Evolutionary conservation across 139 green algal genomes (phyloP).

Genomic region (Medakamo hakoo): DNA sequence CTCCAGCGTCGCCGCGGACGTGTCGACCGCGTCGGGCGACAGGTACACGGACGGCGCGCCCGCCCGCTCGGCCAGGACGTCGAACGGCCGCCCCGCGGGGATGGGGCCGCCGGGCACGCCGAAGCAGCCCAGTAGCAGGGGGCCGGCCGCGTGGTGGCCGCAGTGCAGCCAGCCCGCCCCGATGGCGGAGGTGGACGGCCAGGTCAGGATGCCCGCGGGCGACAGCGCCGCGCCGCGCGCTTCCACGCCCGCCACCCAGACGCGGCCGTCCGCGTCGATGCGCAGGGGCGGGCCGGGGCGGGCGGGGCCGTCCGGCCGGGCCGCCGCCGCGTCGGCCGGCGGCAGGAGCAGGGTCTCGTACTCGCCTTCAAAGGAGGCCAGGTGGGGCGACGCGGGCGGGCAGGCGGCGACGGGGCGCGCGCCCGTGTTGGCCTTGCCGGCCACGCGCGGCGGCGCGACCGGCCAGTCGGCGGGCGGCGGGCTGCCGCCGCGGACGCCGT

Average conservation of each 20-base stretch:
- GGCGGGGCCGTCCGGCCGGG: background rate
- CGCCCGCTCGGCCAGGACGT: constrained; percentile 1
- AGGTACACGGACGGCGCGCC: background rate
- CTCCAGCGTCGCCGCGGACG: background rate
- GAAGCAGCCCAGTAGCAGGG: constrained; percentile 4
- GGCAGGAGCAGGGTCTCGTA: constrained; percentile 7
- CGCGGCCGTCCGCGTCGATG: background rate
- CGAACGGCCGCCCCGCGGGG: constrained; percentile 2
- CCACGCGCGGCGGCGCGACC: constrained; percentile 5
- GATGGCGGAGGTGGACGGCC: background rate
- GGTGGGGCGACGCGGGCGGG: background rate
- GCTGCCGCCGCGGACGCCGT: background rate
- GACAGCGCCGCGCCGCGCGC: background rate
- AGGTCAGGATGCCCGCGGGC: background rate
- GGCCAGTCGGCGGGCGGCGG: constrained; percentile 1
- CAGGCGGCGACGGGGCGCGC: background rate
- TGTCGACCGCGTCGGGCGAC: background rate
- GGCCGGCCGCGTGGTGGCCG: constrained; percentile 2
- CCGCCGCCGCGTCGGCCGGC: background rate
- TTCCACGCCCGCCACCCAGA: background rate
- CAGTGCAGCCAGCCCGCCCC: constrained; percentile 5
- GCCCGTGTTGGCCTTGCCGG: constrained; percentile 6
- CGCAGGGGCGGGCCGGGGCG: constrained; percentile 1
- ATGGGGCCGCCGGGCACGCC: background rate
- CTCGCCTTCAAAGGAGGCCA: constrained; percentile 3